Conservation (phyloP, 1,284 basidiomycete genomes). For the Heterobasidion occidentale region DNA sequence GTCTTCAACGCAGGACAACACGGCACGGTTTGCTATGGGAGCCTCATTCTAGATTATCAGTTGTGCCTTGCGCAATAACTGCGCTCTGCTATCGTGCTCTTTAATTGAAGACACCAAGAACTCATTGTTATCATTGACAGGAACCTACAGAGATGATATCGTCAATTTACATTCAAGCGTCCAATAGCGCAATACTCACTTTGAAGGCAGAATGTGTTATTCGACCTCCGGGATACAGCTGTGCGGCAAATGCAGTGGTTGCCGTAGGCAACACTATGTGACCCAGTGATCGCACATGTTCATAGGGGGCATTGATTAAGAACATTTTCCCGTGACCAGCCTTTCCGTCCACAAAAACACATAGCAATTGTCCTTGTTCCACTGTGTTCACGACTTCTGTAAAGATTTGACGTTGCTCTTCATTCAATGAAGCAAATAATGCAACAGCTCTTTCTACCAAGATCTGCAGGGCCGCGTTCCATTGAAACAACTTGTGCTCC, state of each 20-base stretch:
- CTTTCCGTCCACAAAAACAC: not conserved
- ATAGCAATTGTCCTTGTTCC: not conserved
- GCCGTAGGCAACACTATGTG: not conserved
- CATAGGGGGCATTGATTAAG: not conserved
- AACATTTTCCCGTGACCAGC: not conserved
- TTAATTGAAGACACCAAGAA: slow-evolving; percentile 22
- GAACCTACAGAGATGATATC: slow-evolving; percentile 21
- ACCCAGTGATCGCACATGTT: not conserved
- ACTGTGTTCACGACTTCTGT: not conserved
- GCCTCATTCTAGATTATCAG: slow-evolving; percentile 31
- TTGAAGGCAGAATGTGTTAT: slow-evolving; percentile 22
- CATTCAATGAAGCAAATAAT: not conserved
- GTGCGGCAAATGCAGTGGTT: slow-evolving; percentile 3
- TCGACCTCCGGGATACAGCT: not conserved
- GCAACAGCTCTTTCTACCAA: not conserved
- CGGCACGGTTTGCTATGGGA: slow-evolving; percentile 29
- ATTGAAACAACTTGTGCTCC: not conserved
- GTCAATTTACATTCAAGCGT: not conserved
- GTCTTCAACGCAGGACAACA: slow-evolving; percentile 25
- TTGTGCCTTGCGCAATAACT: slow-evolving; percentile 22
- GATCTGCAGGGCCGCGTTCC: too few relatives aligned
- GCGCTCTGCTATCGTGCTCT: slow-evolving; percentile 17
- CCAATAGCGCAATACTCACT: slow-evolving; percentile 15
- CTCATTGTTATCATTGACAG: slow-evolving; percentile 26
- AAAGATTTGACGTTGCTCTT: not conserved